A percentile compares a stretch with the other conserved stretches of the same genome.
Conservation (phyloP, 495 filamentous ascomycete genomes). For the Talaromyces wortmannii region DNA sequence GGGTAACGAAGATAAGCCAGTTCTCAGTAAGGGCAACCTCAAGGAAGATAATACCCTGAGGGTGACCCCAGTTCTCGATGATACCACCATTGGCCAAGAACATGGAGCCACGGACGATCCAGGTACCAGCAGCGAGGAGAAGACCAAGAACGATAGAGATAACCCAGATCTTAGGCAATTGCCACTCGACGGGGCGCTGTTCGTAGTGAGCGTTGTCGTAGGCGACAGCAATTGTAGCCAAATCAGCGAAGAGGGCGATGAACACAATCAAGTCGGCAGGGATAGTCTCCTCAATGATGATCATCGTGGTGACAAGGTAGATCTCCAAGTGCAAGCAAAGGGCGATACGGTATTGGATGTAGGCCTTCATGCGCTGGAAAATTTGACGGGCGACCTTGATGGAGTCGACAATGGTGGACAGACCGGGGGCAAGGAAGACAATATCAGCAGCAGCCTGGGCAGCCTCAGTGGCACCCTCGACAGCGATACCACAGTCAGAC, state of each 20-base stretch:
- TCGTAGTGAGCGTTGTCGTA: conserved; percentile 76
- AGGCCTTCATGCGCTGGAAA: conserved; percentile 79
- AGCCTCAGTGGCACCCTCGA: conserved; percentile 71
- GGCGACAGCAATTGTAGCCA: conserved; percentile 69
- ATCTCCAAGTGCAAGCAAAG: conserved; percentile 71
- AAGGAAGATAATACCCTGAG: conserved; percentile 68
- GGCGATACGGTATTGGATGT: conserved; percentile 76
- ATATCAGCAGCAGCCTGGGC: conserved; percentile 74
- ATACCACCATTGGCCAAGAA: conserved; percentile 64
- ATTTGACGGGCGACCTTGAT: conserved; percentile 76
- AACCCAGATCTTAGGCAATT: conserved; percentile 72
- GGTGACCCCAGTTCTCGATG: conserved; percentile 64
- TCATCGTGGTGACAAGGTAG: conserved; percentile 71
- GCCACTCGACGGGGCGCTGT: conserved; percentile 66
- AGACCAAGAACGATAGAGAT: conserved; percentile 63
- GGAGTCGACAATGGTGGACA: conserved; percentile 67
- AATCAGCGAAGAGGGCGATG: conserved; percentile 70
- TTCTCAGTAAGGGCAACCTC: conserved; percentile 71
- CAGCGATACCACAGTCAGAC: conserved; percentile 70
- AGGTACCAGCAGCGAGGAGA: conserved; percentile 59
- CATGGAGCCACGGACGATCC: conserved; percentile 61
- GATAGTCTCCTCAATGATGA: conserved; percentile 70
- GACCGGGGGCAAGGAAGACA: conserved; percentile 73
- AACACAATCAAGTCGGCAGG: conserved; percentile 64
- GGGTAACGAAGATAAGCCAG: conserved; percentile 76